These are phyloP conservation scores for Candida chauliodis DNA, from an alignment of 805 yeast genomes.

Conservation along the genomic window DNA sequence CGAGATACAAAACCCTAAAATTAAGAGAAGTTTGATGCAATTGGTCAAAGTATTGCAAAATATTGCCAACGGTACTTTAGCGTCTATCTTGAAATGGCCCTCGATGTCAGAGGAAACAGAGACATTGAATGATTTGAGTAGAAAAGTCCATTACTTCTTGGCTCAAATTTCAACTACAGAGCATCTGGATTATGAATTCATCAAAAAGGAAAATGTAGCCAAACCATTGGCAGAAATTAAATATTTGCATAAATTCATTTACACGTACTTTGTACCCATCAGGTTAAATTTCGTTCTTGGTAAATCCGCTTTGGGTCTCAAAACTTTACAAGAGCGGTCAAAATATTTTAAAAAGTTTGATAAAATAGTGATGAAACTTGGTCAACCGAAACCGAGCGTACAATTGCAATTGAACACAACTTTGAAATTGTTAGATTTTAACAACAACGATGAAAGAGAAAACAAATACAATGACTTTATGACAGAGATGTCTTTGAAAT, in stretches of 20 bases:
- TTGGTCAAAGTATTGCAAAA: slow-evolving; percentile 82
- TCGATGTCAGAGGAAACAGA: slow-evolving; percentile 39
- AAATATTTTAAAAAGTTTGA: slow-evolving; percentile 41
- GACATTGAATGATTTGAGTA: slow-evolving; percentile 31
- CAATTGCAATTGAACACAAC: slow-evolving; percentile 56
- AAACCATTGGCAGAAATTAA: slow-evolving; percentile 36
- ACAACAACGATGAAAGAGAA: slow-evolving; percentile 33
- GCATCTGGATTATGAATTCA: slow-evolving; percentile 20
- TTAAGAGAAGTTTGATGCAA: slow-evolving; percentile 67
- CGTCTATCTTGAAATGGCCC: slow-evolving; percentile 58
- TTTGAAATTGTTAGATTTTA: slow-evolving; percentile 38
- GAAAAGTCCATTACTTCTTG: slow-evolving; percentile 28
- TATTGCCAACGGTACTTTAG: slow-evolving; percentile 78
- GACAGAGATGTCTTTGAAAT: slow-evolving; percentile 59
- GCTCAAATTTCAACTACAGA: slow-evolving; percentile 18
- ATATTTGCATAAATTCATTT: slow-evolving; percentile 39
- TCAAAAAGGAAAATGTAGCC: slow-evolving; percentile 16
- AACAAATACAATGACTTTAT: slow-evolving; percentile 68
- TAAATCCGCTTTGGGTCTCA: slow-evolving; percentile 11
- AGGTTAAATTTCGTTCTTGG: slow-evolving; percentile 24
- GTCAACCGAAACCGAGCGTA: slow-evolving; percentile 51
- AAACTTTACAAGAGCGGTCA: slow-evolving; percentile 21
- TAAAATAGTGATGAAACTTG: slow-evolving; percentile 43
- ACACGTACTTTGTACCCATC: slow-evolving; percentile 30
- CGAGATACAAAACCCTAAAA: slow-evolving; percentile 25